Base-by-base conservation (phyloP, 257 asterid species). In the Fraxinus excelsior region DNA sequence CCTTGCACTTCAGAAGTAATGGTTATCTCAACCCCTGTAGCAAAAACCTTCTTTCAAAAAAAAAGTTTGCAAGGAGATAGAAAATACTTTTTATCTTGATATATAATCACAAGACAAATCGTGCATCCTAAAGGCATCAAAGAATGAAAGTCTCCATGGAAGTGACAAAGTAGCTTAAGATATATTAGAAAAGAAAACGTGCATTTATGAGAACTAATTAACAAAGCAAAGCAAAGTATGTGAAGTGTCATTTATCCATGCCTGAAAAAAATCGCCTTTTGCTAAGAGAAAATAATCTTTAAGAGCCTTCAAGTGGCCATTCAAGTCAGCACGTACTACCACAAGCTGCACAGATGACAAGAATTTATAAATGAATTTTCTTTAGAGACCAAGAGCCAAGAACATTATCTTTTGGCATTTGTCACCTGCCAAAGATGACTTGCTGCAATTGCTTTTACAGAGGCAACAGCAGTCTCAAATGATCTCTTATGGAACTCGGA, bases 251-350 rank as follows among this genome's bases (percentile, higher is more conserved):
- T 11, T 16, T 71, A 35, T 66, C 37, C n/a, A 49, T 88, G 92
- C 99, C 98, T 94, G 99, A 83, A 96, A 96, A 82, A 96, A 92
- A 79, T 96, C 98, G 29, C 98, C 99, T 86, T 96, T 96, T 51
- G 97, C 98, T 79, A 96, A 80, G 80, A 96, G 99, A 87, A 93
- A 93, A 90, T 96, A 96, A 80, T 94, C 98, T 87, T 94, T 96
- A 70, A 96, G 97, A 78, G 99, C 99, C 85, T 87, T 93, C 87
- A 96, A 86, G 87, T 96, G 99, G 72, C 99, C 98, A 86, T 89
- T 93, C 88, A 96, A 89, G 90, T 93, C 98, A n/a, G 98, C 98
- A 21, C 97, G 98, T 79, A 91, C 96, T 69, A 96, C 96, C 74
- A 96, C 97, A 82, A 96, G 98, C 99, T 96, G 93, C 87, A 83